Evolutionary conservation across 1,139 yeast genomes (phyloP).

Genomic region (Debaryomyces robertsiae): DNA sequence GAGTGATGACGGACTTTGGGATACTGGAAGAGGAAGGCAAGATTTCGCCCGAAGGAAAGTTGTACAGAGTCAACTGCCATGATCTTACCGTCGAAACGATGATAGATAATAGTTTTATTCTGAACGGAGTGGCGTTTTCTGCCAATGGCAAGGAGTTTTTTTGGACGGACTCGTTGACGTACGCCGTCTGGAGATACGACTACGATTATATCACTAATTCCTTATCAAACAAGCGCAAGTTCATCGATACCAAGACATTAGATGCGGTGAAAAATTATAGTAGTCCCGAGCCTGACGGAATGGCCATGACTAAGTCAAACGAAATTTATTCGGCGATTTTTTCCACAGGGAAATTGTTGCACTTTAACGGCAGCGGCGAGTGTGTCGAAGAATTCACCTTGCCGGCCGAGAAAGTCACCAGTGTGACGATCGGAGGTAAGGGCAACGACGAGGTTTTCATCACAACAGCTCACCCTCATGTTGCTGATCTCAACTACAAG

Average conservation of each 20-base stretch:
- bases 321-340: slow-evolving; percentile 71
- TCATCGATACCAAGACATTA: slow-evolving; percentile 42
- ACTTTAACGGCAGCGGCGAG: slow-evolving; percentile 52
- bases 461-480: slow-evolving; percentile 62
- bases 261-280: slow-evolving; percentile 14
- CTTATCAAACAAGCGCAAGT: slow-evolving; percentile 45
- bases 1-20: slow-evolving; percentile 68
- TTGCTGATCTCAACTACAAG: slow-evolving; percentile 36
- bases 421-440: slow-evolving; percentile 73
- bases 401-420: slow-evolving; percentile 67
- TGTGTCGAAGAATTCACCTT: slow-evolving; percentile 53
- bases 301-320: slow-evolving; percentile 62
- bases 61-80: slow-evolving; percentile 43
- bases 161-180: slow-evolving; percentile 72
- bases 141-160: slow-evolving; percentile 52
- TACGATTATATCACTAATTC: slow-evolving; percentile 51
- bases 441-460: slow-evolving; percentile 61
- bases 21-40: slow-evolving; percentile 25
- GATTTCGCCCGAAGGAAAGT: slow-evolving; percentile 41
- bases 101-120: slow-evolving; percentile 46
- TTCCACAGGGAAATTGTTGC: slow-evolving; percentile 58
- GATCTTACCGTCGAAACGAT: slow-evolving; percentile 35
- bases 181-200: slow-evolving; percentile 62
- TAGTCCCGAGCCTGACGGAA: slow-evolving; percentile 79
- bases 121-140: slow-evolving; percentile 83